A percentile compares a stretch with the other conserved stretches of the same genome.
phyloP scores from a whole-genome alignment of 2,329 filamentous ascomycete genomes.

The Fusarium oxysporum region DNA sequence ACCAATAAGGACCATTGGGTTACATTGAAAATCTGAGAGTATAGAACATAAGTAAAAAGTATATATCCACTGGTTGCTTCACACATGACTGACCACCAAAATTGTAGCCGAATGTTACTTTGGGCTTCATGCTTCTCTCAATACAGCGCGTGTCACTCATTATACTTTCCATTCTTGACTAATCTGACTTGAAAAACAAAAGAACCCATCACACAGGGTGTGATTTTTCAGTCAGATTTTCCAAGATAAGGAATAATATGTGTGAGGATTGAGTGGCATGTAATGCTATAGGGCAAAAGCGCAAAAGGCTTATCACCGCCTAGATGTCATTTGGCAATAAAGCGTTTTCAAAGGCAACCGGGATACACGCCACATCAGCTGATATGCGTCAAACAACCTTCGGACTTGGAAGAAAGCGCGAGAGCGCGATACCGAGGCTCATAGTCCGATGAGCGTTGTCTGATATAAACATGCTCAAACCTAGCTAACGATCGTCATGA shows the following conservation, averaged over 20 bases:
- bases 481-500: neutral
- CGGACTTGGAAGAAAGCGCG: constrained; percentile 26
- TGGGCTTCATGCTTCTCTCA: neutral
- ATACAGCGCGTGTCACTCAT: neutral
- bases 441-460: neutral
- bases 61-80: neutral
- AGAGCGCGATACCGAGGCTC: constrained; percentile 1
- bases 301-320: neutral
- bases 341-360: neutral
- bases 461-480: neutral
- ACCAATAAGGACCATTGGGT: neutral
- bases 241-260: neutral
- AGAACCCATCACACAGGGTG: neutral
- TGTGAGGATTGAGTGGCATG: neutral
- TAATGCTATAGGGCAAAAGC: neutral
- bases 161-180: neutral
- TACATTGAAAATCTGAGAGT: neutral
- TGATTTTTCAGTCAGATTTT: neutral
- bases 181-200: neutral
- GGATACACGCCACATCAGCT: constrained; percentile 11
- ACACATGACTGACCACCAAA: neutral
- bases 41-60: neutral
- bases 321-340: neutral
- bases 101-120: neutral
- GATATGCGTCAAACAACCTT: constrained; percentile 7